Conservation (phyloP, 1,284 basidiomycete species). For the Cutaneotrichosporon spelunceum region DNA sequence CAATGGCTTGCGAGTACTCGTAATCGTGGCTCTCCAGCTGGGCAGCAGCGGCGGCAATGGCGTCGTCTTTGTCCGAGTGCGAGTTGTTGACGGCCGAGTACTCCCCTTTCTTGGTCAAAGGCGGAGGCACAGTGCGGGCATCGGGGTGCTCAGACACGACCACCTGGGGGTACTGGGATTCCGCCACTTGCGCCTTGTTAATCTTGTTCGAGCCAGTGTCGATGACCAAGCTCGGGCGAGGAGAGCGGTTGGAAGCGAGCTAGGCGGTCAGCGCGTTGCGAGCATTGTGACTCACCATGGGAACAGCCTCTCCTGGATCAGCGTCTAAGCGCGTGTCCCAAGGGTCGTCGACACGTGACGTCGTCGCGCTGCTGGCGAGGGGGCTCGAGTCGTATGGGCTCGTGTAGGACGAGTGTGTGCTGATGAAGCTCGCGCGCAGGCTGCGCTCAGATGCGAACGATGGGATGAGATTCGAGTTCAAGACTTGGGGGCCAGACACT, state of each 20-base stretch:
- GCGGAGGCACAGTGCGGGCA: background rate
- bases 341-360: background rate
- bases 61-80: background rate
- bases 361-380: background rate
- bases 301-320: background rate
- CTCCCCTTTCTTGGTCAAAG: background rate
- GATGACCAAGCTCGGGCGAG: background rate
- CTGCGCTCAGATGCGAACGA: background rate
- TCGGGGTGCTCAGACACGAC: background rate
- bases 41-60: conserved; percentile 1
- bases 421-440: conserved; percentile 8
- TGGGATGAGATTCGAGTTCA: background rate
- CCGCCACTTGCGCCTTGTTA: background rate
- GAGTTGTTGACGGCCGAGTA: background rate
- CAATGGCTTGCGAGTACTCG: conserved; percentile 1
- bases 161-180: background rate
- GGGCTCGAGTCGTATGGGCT: conserved; percentile 8
- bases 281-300: conserved; percentile 4
- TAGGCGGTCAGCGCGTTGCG: background rate
- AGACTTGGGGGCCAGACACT: conserved; percentile 1
- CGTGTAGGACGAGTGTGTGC: background rate
- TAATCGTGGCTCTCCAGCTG: conserved; percentile 6
- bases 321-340: conserved; percentile 6
- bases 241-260: background rate
- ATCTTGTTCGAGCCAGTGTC: background rate